Conservation (phyloP, 176 grass and related monocot genomes). For the Raddia distichophylla region DNA sequence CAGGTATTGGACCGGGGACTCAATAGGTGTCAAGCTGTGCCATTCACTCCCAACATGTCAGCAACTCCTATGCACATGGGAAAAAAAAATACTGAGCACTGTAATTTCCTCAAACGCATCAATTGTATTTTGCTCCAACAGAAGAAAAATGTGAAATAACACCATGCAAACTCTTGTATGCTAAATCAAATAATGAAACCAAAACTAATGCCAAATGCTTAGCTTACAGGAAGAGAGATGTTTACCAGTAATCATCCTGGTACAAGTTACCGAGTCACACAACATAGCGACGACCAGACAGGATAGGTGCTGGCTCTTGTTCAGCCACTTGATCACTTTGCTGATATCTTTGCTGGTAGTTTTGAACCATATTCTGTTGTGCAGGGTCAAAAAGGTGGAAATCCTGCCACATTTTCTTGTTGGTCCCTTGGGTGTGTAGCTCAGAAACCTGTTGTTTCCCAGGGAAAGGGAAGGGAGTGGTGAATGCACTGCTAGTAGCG, state of each 20-base stretch:
- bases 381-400: constrained; percentile 82
- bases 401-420: constrained; percentile 74
- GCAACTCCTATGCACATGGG: constrained; percentile 43
- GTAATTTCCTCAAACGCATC: neutral
- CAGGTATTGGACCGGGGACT: constrained; percentile 54
- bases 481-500: constrained; percentile 46
- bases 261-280: constrained; percentile 67
- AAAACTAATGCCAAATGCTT: neutral
- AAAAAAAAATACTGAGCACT: constrained; percentile 34
- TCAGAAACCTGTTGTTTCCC: constrained; percentile 54
- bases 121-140: constrained; percentile 4
- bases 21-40: constrained; percentile 62
- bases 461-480: constrained; percentile 62
- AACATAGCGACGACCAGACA: constrained; percentile 60
- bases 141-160: constrained; percentile 18
- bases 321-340: constrained; percentile 53
- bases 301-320: constrained; percentile 56
- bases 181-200: neutral
- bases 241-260: constrained; percentile 66
- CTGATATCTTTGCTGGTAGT: constrained; percentile 55
- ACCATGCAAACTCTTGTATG: neutral
- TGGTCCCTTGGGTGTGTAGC: constrained; percentile 21
- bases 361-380: constrained; percentile 55
- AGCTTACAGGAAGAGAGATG: neutral
- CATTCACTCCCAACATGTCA: constrained; percentile 57